Evolutionary conservation across 2,329 filamentous ascomycete genomes (phyloP), one percentile per base, ranked within the genome.

Genomic region (Sporothrix globosa): DNA sequence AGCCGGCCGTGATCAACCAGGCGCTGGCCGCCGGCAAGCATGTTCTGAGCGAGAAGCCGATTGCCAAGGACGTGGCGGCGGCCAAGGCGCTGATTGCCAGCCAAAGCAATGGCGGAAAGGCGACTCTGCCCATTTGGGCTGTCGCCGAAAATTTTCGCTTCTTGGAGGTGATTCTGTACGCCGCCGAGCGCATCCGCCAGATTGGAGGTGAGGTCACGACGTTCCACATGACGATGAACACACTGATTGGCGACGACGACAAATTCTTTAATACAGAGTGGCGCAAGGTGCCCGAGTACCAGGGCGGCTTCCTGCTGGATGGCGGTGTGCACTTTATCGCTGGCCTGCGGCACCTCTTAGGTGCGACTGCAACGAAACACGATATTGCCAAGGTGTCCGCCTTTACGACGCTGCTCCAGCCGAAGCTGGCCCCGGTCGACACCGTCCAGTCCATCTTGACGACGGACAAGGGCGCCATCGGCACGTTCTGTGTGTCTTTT

Each of bases 271-370:
- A 83, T 53, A 87, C 85, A 1, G 75, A 79, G 34, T 87, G 78
- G 91, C 87, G 91, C 65, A 90, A 90, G 77, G 84, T 81, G 68
- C 91, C 91, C 1, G 82, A 85, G 69, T 86, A 92, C 77, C 90
- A 93, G 79, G 91, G 91, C 68, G 91, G 92, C 0, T 93, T 93
- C 76, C 78, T 93, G 65, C 85, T 94, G 1, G 91, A 94, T 75
- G 90, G 87, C 9, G 91, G 91, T 53, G 90, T 94, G 24, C 91
- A 94, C 78, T 70, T 70, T 60, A 17, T 72, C 2, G 72, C 70
- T 1, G 53, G 44, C 24, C 60, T 73, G 34, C 68, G 72, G 1
- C 46, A 14, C 10, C 41, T 73, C 0, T 48, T 71, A 24, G 68
- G n/a, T 1, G 69, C 65, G n/a, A 58, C 72, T 1, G 54, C 27